Evolutionary conservation across 2,329 filamentous ascomycete species (phyloP).

Genomic region (Sporothrix luriei): DNA sequence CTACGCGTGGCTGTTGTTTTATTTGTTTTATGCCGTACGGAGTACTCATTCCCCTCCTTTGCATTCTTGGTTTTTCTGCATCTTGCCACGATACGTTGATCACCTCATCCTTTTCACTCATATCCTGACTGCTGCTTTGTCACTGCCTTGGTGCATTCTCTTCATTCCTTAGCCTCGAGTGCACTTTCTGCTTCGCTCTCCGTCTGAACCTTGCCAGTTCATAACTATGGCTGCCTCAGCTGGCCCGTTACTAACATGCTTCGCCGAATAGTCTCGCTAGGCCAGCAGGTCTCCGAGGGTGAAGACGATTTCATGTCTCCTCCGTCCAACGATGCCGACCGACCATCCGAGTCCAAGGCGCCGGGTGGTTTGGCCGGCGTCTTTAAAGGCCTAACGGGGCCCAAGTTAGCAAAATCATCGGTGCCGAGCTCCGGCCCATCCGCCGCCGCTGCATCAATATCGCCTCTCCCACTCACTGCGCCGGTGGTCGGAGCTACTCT

Average conservation of each 20-base stretch:
- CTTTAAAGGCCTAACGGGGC: constrained; percentile 63
- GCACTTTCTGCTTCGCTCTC: neutral
- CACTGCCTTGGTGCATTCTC: neutral
- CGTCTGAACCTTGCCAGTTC: neutral
- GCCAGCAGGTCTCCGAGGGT: constrained; percentile 48
- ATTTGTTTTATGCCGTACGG: neutral
- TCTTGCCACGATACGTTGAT: constrained; percentile 4
- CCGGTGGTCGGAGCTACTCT: constrained; percentile 44
- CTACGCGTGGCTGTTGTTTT: constrained; percentile 15
- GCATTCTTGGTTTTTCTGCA: neutral
- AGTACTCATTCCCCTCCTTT: neutral
- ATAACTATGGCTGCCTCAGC: constrained; percentile 13
- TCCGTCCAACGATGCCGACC: constrained; percentile 58
- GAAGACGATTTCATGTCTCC: constrained; percentile 63
- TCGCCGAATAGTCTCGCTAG: constrained; percentile 49
- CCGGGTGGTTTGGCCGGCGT: constrained; percentile 63
- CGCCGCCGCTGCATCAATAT: constrained; percentile 8
- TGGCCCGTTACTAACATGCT: constrained; percentile 46
- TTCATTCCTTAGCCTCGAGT: neutral
- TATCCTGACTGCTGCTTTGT: neutral
- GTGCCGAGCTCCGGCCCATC: constrained; percentile 1
- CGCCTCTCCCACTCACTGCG: constrained; percentile 24
- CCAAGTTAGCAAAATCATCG: constrained; percentile 55
- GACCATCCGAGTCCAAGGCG: constrained; percentile 58
- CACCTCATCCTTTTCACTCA: neutral